Evolutionary conservation across 306 rosid species (phyloP), one percentile per base, ranked within the genome.

Genomic region (Clitoria ternatea): DNA sequence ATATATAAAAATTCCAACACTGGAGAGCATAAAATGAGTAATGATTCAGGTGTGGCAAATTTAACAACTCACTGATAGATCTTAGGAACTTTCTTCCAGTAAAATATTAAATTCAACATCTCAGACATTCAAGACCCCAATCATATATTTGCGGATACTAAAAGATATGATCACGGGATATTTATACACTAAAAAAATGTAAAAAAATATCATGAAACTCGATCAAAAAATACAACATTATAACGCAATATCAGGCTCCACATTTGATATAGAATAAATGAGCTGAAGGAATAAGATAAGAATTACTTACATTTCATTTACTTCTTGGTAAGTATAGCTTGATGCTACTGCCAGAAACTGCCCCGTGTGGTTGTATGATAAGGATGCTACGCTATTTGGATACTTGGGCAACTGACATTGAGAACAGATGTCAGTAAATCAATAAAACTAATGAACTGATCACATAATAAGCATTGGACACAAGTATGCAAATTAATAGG

Each of bases 321-420:
- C 96, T 84, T 94, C 92, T 77, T 82, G 80, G 77, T 79, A 90
- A 15, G 94, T 87, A 76, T 77, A 67, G 82, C 96, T 88, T 45
- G 98, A 89, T 78, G 98, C 96, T 71, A 90, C 88, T 19, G 95
- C 96, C 72, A 92, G 73, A 63, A 89, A 75, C 54, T 83, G 76
- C 43, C 97, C 97, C 36, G 4, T 66, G n/a, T 82, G 87, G 79
- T 89, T 88, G 85, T 82, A 81, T 4, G 90, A 83, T 62, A 92
- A 76, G 52, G 98, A 87, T 56, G 95, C 89, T 71, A 90, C 85
- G 29, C 97, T 87, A 80, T 89, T 89, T 71, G 90, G 86, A 81
- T 39, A 81, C 60, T 50, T 87, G 4, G 89, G 92, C 76, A 92
- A 79, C 98, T 87, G 80, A 80, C 72, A 81, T 70, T 59, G 72